Evolutionary conservation across 768 basidiomycete species (phyloP), one percentile per base, ranked within the genome.

Genomic region (Candolleomyces eurysporus): DNA sequence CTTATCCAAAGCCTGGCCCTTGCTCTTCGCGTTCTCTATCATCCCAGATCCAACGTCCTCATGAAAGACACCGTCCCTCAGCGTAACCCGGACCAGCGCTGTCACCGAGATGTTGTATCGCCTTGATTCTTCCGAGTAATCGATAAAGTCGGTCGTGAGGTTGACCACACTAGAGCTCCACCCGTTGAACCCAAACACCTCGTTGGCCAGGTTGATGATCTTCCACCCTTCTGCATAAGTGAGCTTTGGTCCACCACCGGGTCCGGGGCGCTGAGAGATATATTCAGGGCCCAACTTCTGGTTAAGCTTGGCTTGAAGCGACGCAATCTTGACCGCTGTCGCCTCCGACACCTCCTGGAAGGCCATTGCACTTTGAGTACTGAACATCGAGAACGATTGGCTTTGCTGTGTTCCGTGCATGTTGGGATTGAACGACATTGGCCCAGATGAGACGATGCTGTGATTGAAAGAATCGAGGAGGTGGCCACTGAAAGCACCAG

Each of bases 201-300:
- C 96, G 71, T 99, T 99, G 2, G 96, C 97, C 22, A 99, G 82
- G 69, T 96, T 96, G 73, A 99, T 97, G 42, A 95, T 89, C 76
- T 94, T 96, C 96, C 96, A 98, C 0, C 96, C 97, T 71, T 98
- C 96, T 1, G 91, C 90, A 69, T 99, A 98, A 16, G 90, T 95
- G 50, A 99, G 78, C 72, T 96, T 97, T 16, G 84, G 83, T 4
- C 91, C 92, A 46, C 90, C 91, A 17, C 89, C 90, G 2, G 92
- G 94, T 4, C 96, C 96, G 7, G 92, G 89, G 16, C 97, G 82
- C 64, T 90, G 88, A 2, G 92, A 94, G 59, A 99, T 84, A 68
- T 85, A 97, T 76, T 98, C 97, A 1, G 97, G 97, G 2, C 97
- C 97, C 19, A 99, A 87, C 66, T 90, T 92, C 74, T 88, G 88